phyloP scores from a whole-genome alignment of 2,329 filamentous ascomycete genomes.

The Colletotrichum caudatum region DNA sequence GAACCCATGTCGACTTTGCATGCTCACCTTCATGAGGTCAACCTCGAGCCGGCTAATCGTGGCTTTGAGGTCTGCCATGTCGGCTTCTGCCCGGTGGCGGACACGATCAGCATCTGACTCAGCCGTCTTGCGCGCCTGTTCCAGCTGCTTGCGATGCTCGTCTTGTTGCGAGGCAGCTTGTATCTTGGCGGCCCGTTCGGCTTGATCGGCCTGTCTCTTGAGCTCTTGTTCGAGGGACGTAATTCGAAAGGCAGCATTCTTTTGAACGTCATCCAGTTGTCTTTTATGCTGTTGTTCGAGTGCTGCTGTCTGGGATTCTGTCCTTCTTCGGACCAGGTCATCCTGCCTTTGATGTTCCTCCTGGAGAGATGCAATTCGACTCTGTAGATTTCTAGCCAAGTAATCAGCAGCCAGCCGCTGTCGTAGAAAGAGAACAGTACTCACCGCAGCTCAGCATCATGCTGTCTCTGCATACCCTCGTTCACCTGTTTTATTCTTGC shows the following conservation, averaged over 20 bases:
- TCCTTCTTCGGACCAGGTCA: constrained; percentile 58
- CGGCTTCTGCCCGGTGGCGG: constrained; percentile 66
- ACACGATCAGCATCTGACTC: constrained; percentile 63
- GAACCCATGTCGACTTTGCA: too few relatives aligned
- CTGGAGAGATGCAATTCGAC: constrained; percentile 40
- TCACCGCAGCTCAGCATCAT: constrained; percentile 74
- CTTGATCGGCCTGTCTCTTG: constrained; percentile 50
- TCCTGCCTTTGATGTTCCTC: constrained; percentile 41
- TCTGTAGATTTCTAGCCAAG: constrained; percentile 34
- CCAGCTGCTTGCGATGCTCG: constrained; percentile 56
- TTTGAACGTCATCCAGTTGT: constrained; percentile 22
- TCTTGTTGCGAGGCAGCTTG: constrained; percentile 44
- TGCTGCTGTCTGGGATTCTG: constrained; percentile 59
- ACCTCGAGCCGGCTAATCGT: constrained; percentile 72
- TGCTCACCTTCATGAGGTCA: constrained; percentile 68
- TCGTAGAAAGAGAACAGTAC: constrained; percentile 42
- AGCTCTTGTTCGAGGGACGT: constrained; percentile 42
- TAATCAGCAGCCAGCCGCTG: neutral
- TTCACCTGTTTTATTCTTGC: constrained; percentile 73
- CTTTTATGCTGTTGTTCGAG: constrained; percentile 41
- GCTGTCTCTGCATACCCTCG: constrained; percentile 76
- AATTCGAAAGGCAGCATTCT: neutral
- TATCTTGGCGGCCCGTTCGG: constrained; percentile 49
- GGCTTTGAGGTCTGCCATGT: constrained; percentile 72
- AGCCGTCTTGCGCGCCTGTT: constrained; percentile 60